Conservation (phyloP, 805 yeast species). For the Suhomyces prunicola region DNA sequence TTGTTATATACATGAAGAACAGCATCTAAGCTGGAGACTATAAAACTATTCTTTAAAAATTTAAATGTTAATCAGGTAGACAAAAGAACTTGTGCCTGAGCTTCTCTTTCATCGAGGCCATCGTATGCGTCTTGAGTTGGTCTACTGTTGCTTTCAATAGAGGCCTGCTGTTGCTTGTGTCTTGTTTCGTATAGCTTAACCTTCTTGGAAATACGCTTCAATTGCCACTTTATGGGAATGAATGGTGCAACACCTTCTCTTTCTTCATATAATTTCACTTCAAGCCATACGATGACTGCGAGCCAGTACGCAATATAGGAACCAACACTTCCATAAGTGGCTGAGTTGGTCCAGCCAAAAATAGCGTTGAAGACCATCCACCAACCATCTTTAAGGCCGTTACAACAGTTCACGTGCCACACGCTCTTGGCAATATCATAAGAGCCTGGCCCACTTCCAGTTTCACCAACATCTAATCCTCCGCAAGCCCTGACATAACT, state of each 20-base stretch:
- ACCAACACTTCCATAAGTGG: constrained; percentile 42
- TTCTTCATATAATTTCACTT: constrained; percentile 33
- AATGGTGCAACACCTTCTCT: constrained; percentile 35
- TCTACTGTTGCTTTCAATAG: not conserved
- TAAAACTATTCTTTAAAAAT: not conserved
- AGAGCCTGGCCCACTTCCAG: constrained; percentile 46
- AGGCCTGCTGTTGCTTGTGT: constrained; percentile 4
- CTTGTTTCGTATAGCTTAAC: constrained; percentile 12
- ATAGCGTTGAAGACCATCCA: constrained; percentile 47
- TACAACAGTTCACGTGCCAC: constrained; percentile 48
- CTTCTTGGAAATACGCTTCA: constrained; percentile 32
- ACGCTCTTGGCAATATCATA: constrained; percentile 39
- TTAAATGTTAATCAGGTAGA: not conserved
- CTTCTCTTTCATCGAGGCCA: constrained; percentile 3
- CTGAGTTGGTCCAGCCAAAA: constrained; percentile 46
- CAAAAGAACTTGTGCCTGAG: constrained; percentile 6
- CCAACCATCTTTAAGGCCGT: constrained; percentile 43
- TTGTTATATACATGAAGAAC: not conserved
- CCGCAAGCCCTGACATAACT: constrained; percentile 36
- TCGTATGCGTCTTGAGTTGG: not conserved
- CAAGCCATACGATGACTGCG: constrained; percentile 29
- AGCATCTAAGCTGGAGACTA: not conserved
- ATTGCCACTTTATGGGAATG: constrained; percentile 40
- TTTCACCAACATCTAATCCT: constrained; percentile 41
- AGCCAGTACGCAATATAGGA: constrained; percentile 39